phyloP scores from a whole-genome alignment of 2,329 filamentous ascomycete genomes.

The Paraconiothyrium brasiliense region DNA sequence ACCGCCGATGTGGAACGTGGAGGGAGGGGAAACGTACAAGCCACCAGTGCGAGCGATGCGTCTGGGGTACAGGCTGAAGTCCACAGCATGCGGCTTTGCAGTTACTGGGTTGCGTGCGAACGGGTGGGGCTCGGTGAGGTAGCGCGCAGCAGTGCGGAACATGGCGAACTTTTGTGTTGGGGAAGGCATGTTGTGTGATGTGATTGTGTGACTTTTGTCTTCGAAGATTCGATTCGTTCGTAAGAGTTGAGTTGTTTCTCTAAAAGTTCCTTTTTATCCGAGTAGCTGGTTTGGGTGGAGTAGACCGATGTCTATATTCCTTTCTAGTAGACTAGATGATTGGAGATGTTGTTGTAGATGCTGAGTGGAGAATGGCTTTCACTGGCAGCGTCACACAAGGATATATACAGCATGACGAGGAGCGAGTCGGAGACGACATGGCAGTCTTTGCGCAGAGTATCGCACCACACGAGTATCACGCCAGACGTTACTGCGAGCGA shows the following conservation, averaged over 20 bases:
- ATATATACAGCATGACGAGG: slow-evolving; percentile 11
- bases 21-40: slow-evolving; percentile 33
- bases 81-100: slow-evolving; percentile 35
- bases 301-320: slow-evolving; percentile 18
- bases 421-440: slow-evolving; percentile 2
- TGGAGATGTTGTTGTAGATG: slow-evolving; percentile 17
- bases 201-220: slow-evolving; percentile 12
- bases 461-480: slow-evolving; percentile 14
- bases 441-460: neutral
- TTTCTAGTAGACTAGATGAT: slow-evolving; percentile 15
- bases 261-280: neutral
- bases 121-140: slow-evolving; percentile 49
- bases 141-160: slow-evolving; percentile 42
- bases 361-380: slow-evolving; percentile 11
- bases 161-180: slow-evolving; percentile 42
- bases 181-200: slow-evolving; percentile 38
- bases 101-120: slow-evolving; percentile 43
- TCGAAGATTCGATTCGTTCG: neutral
- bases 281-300: slow-evolving; percentile 14
- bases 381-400: slow-evolving; percentile 9
- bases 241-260: neutral
- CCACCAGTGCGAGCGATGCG: slow-evolving; percentile 32
- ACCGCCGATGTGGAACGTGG: neutral
- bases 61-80: slow-evolving; percentile 34
- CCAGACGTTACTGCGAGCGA: neutral